phyloP scores from a whole-genome alignment of 1,284 basidiomycete genomes.

The Cerrena zonata region DNA sequence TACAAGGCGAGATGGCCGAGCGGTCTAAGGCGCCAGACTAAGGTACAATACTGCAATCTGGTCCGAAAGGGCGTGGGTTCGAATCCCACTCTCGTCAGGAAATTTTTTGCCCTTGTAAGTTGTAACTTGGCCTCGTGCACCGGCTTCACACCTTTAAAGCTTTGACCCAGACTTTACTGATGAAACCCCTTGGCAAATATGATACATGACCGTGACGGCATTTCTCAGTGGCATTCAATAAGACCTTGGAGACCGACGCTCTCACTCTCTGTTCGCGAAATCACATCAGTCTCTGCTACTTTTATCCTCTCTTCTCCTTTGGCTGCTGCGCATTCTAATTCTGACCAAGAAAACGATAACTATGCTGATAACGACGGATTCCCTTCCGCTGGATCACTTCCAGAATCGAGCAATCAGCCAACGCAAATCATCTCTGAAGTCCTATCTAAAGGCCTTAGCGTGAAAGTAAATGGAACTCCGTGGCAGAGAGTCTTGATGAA shows the following conservation, averaged over 20 bases:
- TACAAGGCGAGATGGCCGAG: slow-evolving; percentile 63
- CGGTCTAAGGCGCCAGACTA: slow-evolving; percentile 83
- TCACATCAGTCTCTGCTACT: slow-evolving; percentile 75
- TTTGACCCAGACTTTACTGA: background rate
- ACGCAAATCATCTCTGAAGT: slow-evolving; percentile 56
- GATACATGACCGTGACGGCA: slow-evolving; percentile 12
- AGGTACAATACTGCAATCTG: slow-evolving; percentile 30
- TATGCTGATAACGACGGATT: slow-evolving; percentile 25
- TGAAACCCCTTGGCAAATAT: background rate
- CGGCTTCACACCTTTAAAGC: background rate
- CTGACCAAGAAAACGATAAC: slow-evolving; percentile 35
- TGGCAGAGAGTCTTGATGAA: slow-evolving; percentile 74
- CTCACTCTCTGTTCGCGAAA: slow-evolving; percentile 63
- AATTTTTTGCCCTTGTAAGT: background rate
- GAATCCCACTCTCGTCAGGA: slow-evolving; percentile 36
- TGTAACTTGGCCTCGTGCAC: background rate
- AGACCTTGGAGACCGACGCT: slow-evolving; percentile 71
- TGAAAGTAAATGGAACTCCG: slow-evolving; percentile 68
- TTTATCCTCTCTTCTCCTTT: slow-evolving; percentile 64
- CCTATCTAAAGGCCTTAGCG: slow-evolving; percentile 64
- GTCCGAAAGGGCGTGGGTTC: slow-evolving; percentile 40
- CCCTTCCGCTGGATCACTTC: background rate
- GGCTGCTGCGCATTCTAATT: slow-evolving; percentile 29
- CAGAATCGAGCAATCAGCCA: slow-evolving; percentile 11
- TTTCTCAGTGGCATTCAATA: slow-evolving; percentile 57